Evolutionary conservation across 345 rosid genomes (phyloP), one percentile per base, ranked within the genome.

Genomic region (Citrus sinensis): DNA sequence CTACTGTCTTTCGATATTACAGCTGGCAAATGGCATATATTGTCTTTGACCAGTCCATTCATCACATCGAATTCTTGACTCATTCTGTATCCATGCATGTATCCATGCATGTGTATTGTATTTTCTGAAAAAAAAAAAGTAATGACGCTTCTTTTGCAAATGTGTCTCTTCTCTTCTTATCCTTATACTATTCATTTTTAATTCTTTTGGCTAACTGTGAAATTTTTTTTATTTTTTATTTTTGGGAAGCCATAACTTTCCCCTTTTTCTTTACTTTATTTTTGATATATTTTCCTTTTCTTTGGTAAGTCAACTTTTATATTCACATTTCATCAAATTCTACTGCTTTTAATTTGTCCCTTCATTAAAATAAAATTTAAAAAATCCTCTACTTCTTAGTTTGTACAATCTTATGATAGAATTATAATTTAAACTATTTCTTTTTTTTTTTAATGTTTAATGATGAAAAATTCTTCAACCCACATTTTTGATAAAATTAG

Each of bases 21-120:
- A 46, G 77, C 70, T 63, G 62, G 34, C 71, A 16, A 54, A 5
- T 34, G 76, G 58, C 76, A 62, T 71, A 35, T 61, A 66, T 59
- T 80, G 85, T 73, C 85, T 71, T 80, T 79, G 82, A 82, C 87
- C 34, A 24, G 20, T 56, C 67, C 74, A 22, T 20, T 19, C 17
- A 29, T 51, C 68, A 32, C 24, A 64, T 79, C 75, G 61, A 49
- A 24, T 35, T 20, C 49, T 71, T 79, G 75, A 79, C 80, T 56
- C 67, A 27, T 35, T 4, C n/a, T 10, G 35, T 72, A n/a, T 77
- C 49, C 70, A 58, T 76, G 77, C 74, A 77, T 75, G 75, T 24
- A 70, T 70, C 37, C 63, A 30, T 35, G 42, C n/a, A 42, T 58
- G 24, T 25, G 61, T 49, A 29, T n/a, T 3, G 4, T 30, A 63